phyloP scores from a whole-genome alignment of 164 flowering plant genomes.

The Chloranthus sessilifolius region DNA sequence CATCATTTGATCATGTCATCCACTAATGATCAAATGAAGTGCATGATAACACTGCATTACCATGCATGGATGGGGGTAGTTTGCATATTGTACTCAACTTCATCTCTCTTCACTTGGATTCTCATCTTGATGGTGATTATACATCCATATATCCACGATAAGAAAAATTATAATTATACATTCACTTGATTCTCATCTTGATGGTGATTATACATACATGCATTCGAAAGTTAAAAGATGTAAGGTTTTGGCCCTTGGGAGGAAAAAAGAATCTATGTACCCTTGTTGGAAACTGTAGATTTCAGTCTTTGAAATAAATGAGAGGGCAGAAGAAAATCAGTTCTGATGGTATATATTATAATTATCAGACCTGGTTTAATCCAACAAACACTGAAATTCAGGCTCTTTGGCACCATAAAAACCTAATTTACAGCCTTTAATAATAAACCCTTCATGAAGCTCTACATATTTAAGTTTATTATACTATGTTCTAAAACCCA shows the following conservation, averaged over 20 bases:
- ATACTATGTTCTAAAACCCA: no score
- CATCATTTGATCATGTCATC: neutral
- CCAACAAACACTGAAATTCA: slow-evolving; percentile 36
- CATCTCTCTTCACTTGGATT: no score
- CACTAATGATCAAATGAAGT: neutral
- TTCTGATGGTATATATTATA: neutral
- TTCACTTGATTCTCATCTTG: slow-evolving; percentile 6
- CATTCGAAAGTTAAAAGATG: no score
- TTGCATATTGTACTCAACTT: no score
- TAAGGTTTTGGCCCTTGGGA: neutral
- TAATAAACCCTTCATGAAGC: no score
- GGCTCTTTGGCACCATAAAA: slow-evolving; percentile 23
- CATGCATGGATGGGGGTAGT: no score
- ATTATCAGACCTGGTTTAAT: slow-evolving; percentile 19
- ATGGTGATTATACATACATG: neutral
- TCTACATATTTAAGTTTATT: no score
- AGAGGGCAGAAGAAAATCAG: neutral
- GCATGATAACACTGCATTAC: slow-evolving; percentile 3
- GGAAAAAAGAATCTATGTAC: neutral
- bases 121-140: slow-evolving; percentile 1
- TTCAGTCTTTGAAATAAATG: neutral
- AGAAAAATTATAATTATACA: no score
- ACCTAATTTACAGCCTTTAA: no score
- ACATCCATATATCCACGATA: slow-evolving; percentile 1
- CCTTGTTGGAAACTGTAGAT: slow-evolving; percentile 25